Base-by-base conservation (phyloP, 768 basidiomycete species). In the Suillus placidus region DNA sequence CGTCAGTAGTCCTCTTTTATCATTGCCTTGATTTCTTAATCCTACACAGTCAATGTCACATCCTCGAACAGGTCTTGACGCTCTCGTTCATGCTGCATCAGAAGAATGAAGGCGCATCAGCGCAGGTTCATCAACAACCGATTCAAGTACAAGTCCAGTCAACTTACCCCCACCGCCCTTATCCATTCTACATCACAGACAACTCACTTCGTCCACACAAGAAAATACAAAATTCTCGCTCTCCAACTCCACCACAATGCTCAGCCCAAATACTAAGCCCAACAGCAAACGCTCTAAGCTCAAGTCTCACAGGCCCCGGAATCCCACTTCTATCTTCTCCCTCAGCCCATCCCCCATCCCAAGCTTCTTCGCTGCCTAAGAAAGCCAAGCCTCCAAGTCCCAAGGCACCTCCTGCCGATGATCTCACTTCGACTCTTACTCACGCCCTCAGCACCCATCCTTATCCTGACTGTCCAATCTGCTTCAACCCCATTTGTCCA, bases 401-500 rank as follows among this genome's bases (percentile, higher is more conserved):
- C 1, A 67, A 66, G 10, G 71, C 66, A n/a, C 69, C 66, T 2
- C 63, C 55, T 0, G 74, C 80, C 4, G 87, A 90, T 67, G 92
- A 92, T 72, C 84, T 95, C 42, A 92, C 92, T 0, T 92, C 92
- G 6, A 84, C 82, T 4, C 85, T 95, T 63, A 91, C 84, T 20
- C 84, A 84, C 32, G 83, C 84, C 7, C 81, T 67, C 84, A n/a
- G n/a, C n/a, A n/a, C n/a, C n/a, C n/a, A n/a, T n/a, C n/a, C n/a
- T n/a, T n/a, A n/a, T n/a, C n/a, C 87, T 0, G 93, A 94, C 71
- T 94, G 93, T 69, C 80, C 87, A 23, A 96, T 90, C 69, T 99
- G 97, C 74, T 95, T 95, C 76, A 86, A 85, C 40, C 68, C 88
- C 0, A 88, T 98, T 49, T 85, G 87, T 40, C 94, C 94, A 2